phyloP scores from a whole-genome alignment of 441 rosid genomes.

The Dalechampia spathulata region DNA sequence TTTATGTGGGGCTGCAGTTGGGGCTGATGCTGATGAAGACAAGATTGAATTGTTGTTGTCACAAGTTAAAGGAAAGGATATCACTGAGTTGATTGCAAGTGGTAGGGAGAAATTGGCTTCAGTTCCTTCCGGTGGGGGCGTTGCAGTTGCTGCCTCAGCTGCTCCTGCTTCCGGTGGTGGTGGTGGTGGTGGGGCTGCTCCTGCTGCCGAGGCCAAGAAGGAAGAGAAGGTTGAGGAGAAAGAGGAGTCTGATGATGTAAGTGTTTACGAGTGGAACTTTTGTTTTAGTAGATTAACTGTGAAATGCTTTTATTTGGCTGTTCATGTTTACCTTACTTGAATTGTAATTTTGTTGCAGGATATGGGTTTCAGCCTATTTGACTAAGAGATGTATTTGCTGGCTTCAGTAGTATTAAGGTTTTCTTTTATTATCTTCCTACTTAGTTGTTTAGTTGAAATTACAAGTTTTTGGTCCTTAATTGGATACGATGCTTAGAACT shows the following conservation, averaged over 20 bases:
- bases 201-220: conserved; percentile 61
- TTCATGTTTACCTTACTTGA: not conserved
- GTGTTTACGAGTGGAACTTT: not conserved
- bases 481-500: conserved; percentile 18
- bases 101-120: conserved; percentile 88
- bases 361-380: conserved; percentile 61
- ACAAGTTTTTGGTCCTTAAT: conserved; percentile 25
- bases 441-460: conserved; percentile 11
- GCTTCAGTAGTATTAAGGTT: conserved; percentile 2
- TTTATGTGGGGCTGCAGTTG: conserved; percentile 37
- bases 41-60: conserved; percentile 55
- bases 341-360: conserved; percentile 36
- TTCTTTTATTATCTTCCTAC: conserved; percentile 1
- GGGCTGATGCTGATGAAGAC: conserved; percentile 69
- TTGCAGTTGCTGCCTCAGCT: conserved; percentile 29
- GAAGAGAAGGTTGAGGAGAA: conserved; percentile 84
- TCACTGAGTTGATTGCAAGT: conserved; percentile 63
- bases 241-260: conserved; percentile 86
- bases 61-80: conserved; percentile 60
- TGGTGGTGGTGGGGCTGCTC: conserved; percentile 38
- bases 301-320: not conserved
- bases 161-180: conserved; percentile 31
- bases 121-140: conserved; percentile 85
- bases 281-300: not conserved
- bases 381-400: conserved; percentile 18